Percentiles rank a stretch among this genome's conserved stretches.
Conservation (phyloP, 257 asterid genomes). For the Misopates orontium region DNA sequence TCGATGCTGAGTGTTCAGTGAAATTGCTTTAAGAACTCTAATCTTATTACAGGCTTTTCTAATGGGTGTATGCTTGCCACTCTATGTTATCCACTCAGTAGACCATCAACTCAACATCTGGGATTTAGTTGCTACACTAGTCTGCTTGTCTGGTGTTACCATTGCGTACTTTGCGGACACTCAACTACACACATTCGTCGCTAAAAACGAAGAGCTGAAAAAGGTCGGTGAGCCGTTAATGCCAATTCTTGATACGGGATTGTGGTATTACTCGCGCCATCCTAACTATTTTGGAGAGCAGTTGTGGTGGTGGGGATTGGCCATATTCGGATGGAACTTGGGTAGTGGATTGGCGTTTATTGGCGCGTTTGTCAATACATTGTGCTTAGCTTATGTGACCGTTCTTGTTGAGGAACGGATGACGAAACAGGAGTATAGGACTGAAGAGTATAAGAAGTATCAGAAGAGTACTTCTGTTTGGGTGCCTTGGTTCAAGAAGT, state of each 20-base stretch:
- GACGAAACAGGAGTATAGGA: constrained; percentile 71
- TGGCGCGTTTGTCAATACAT: constrained; percentile 72
- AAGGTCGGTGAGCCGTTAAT: constrained; percentile 49
- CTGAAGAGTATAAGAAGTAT: constrained; percentile 65
- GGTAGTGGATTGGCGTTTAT: constrained; percentile 57
- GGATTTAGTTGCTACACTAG: constrained; percentile 56
- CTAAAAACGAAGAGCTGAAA: constrained; percentile 47
- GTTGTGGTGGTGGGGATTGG: constrained; percentile 98
- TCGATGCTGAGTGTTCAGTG: constrained; percentile 33
- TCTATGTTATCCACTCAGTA: constrained; percentile 64
- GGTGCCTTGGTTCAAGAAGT: constrained; percentile 85
- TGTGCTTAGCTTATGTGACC: constrained; percentile 84
- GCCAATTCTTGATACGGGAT: constrained; percentile 69
- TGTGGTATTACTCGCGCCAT: constrained; percentile 83
- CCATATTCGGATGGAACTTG: constrained; percentile 69
- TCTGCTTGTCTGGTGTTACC: constrained; percentile 62
- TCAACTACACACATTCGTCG: constrained; percentile 70
- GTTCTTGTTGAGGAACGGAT: constrained; percentile 78
- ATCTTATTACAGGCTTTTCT: constrained; percentile 57
- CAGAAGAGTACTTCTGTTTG: constrained; percentile 74
- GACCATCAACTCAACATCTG: constrained; percentile 45
- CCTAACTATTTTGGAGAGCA: constrained; percentile 97
- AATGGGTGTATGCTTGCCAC: constrained; percentile 79
- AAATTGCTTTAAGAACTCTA: constrained; percentile 28
- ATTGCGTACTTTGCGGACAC: constrained; percentile 80